Evolutionary conservation across 495 filamentous ascomycete genomes (phyloP).

Genomic region (Pseudomonodictys pantanalensis): DNA sequence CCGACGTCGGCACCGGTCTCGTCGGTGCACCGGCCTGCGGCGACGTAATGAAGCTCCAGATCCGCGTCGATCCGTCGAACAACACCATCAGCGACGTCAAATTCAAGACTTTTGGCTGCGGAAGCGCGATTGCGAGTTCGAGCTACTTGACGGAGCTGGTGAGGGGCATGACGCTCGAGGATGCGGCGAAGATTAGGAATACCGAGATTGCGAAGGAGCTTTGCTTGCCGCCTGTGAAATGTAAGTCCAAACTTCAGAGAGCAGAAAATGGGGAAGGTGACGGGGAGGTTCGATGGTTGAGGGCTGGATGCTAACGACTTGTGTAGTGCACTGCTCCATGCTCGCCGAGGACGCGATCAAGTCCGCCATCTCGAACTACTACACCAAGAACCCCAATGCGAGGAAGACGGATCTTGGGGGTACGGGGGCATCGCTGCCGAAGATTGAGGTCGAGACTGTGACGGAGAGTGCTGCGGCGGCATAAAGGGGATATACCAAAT

Average conservation of each 20-base stretch:
- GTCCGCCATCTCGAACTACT: constrained; percentile 96
- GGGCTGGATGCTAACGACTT: not conserved
- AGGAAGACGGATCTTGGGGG: constrained; percentile 70
- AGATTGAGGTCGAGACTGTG: constrained; percentile 46
- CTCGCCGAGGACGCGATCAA: constrained; percentile 99
- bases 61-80: constrained; percentile 85
- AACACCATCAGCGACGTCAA: constrained; percentile 92
- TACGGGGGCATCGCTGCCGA: constrained; percentile 54
- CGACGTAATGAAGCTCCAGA: constrained; percentile 99
- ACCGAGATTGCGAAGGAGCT: constrained; percentile 97
- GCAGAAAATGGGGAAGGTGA: not conserved
- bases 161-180: constrained; percentile 91
- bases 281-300: not conserved
- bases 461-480: constrained; percentile 17
- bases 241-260: constrained; percentile 50
- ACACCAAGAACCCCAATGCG: constrained; percentile 87
- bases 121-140: constrained; percentile 86
- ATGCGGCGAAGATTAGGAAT: constrained; percentile 87
- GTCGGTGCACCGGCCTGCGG: constrained; percentile 91
- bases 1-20: constrained; percentile 91
- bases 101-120: constrained; percentile 99
- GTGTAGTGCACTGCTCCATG: constrained; percentile 93
- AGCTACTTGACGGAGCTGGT: constrained; percentile 92
- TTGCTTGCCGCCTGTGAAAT: constrained; percentile 90
- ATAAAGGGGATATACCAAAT: constrained; percentile 13